Conservation (phyloP, 345 rosid species). For the Sisymbrium altissimum region DNA sequence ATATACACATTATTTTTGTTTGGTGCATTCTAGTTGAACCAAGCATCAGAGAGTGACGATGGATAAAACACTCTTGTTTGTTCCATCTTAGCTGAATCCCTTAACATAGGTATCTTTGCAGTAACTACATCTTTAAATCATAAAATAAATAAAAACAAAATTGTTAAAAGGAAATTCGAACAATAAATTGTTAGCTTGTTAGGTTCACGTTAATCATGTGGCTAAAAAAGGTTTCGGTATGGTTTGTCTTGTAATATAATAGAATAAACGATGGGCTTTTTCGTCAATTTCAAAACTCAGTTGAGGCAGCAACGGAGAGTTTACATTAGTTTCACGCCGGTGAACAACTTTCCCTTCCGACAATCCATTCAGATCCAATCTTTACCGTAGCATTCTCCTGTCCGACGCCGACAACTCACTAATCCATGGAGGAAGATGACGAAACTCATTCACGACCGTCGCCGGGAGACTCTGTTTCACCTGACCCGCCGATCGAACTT, state of each 20-base stretch:
- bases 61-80: background rate
- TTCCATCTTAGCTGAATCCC: background rate
- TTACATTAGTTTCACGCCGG: background rate
- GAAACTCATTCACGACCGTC: conserved; percentile 28
- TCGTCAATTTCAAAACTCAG: background rate
- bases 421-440: conserved; percentile 44
- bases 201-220: background rate
- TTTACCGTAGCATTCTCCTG: background rate
- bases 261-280: background rate
- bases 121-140: background rate
- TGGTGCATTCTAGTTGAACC: background rate
- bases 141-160: too few relatives aligned
- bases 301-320: background rate
- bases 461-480: conserved; percentile 27
- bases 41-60: background rate
- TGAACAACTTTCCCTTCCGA: background rate
- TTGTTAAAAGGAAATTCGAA: too few relatives aligned
- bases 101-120: background rate
- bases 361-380: background rate
- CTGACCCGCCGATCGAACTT: conserved; percentile 16
- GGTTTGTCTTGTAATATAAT: background rate
- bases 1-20: background rate
- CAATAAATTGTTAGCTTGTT: too few relatives aligned
- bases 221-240: background rate
- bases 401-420: background rate